phyloP scores from a whole-genome alignment of 768 basidiomycete species.

The Boletus edulis region DNA sequence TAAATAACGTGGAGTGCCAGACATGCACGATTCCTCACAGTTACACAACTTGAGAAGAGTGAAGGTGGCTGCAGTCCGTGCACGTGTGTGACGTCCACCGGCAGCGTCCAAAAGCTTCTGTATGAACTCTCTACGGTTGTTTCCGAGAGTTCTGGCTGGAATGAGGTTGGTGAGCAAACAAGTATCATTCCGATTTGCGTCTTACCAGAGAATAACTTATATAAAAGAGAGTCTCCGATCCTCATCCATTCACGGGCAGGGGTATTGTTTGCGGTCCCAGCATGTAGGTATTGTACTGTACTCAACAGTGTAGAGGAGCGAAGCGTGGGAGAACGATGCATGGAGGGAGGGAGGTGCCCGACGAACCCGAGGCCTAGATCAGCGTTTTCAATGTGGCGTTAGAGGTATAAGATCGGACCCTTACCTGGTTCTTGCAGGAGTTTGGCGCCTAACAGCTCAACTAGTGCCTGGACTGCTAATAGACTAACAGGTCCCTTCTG shows the following conservation, averaged over 20 bases:
- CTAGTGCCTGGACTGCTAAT: conserved; percentile 20
- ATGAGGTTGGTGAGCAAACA: not conserved
- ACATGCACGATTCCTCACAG: not conserved
- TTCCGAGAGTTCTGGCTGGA: conserved; percentile 1
- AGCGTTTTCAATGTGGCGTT: not conserved
- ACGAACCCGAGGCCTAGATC: not conserved
- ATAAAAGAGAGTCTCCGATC: conserved; percentile 6
- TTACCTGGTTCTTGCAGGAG: conserved; percentile 10
- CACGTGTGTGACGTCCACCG: not conserved
- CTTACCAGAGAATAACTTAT: conserved; percentile 5
- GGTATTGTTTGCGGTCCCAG: not conserved
- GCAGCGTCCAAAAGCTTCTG: conserved; percentile 4
- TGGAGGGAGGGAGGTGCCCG: not conserved
- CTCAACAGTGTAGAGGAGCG: conserved; percentile 2
- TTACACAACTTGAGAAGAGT: conserved; percentile 9
- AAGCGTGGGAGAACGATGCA: conserved; percentile 5
- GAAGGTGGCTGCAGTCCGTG: conserved; percentile 4
- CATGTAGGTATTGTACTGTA: conserved; percentile 2
- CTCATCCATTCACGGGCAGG: conserved; percentile 8
- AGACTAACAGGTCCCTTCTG: conserved; percentile 11
- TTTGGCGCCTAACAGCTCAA: conserved; percentile 12
- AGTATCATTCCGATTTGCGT: not conserved
- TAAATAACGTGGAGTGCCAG: not conserved
- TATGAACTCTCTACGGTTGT: conserved; percentile 2
- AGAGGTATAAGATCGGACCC: not conserved